A percentile compares a stretch with the other conserved stretches of the same genome.
Evolutionary conservation across 2,329 filamentous ascomycete species (phyloP).

Genomic region (Colletotrichum eleusines): DNA sequence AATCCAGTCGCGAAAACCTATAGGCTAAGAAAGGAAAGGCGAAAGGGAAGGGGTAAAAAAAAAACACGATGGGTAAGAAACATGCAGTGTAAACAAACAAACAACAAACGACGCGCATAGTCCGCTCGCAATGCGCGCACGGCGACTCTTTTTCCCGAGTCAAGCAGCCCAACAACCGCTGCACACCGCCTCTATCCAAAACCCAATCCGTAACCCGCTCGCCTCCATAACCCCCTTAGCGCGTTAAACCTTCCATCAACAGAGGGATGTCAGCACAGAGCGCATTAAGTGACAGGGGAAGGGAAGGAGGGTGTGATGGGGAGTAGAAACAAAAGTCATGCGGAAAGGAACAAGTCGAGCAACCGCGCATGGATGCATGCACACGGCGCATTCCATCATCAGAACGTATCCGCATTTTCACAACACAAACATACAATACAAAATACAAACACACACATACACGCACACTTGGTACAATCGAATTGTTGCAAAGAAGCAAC

Average conservation of each 20-base stretch:
- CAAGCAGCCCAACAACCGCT: neutral
- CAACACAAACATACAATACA: too few species aligned
- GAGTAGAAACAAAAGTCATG: too few species aligned
- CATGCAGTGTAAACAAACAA: slow-evolving; percentile 15
- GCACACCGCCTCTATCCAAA: slow-evolving; percentile 35
- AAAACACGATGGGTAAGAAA: neutral
- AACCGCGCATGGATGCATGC: neutral
- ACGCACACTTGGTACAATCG: neutral
- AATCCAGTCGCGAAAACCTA: neutral
- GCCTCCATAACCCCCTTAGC: slow-evolving; percentile 25
- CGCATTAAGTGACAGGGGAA: neutral
- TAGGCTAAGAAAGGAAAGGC: too few species aligned
- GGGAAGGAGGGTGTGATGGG: too few species aligned
- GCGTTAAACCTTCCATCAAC: neutral
- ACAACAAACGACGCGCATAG: slow-evolving; percentile 10
- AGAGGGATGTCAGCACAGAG: neutral
- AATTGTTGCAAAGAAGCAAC: neutral
- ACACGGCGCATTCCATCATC: neutral
- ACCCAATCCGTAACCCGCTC: slow-evolving; percentile 30
- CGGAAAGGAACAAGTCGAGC: neutral
- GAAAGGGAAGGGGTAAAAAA: neutral
- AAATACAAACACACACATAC: too few species aligned
- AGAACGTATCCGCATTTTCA: neutral
- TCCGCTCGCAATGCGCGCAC: neutral
- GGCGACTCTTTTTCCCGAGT: neutral